Percentiles rank a stretch among this genome's conserved stretches.
Evolutionary conservation across 148 eudicot genomes (phyloP).

Genomic region (Diospyros lotus): DNA sequence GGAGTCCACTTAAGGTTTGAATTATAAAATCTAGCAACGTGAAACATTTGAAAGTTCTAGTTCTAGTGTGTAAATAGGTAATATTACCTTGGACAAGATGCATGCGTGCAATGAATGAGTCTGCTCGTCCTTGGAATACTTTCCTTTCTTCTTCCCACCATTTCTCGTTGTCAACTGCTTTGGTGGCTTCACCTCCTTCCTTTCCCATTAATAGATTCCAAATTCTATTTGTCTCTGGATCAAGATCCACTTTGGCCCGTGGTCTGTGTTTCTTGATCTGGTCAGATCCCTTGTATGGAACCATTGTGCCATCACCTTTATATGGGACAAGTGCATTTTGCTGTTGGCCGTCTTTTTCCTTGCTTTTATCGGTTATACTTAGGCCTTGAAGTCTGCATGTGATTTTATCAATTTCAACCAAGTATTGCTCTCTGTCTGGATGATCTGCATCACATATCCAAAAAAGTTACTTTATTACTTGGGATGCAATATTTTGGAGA

Average conservation of each 20-base stretch:
- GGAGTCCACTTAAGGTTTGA: not conserved
- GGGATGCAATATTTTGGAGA: not conserved
- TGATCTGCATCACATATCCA: conserved; percentile 23
- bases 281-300: conserved; percentile 40
- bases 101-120: conserved; percentile 76
- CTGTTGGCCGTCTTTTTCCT: conserved; percentile 19
- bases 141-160: conserved; percentile 73
- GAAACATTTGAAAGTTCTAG: not conserved
- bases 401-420: conserved; percentile 32
- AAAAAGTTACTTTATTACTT: conserved; percentile 1
- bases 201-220: conserved; percentile 75
- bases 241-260: conserved; percentile 69
- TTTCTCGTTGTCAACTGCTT: conserved; percentile 40
- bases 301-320: conserved; percentile 38
- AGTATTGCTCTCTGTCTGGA: conserved; percentile 15
- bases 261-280: conserved; percentile 39
- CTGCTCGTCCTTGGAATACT: conserved; percentile 61
- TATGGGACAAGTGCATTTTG: conserved; percentile 49
- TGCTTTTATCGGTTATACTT: conserved; percentile 23
- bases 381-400: conserved; percentile 28
- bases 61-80: not conserved
- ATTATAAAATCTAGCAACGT: not conserved
- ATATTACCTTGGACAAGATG: conserved; percentile 69
- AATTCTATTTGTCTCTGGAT: conserved; percentile 59
- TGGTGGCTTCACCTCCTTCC: conserved; percentile 40